Percentiles rank a stretch among this genome's conserved stretches.
phyloP scores from a whole-genome alignment of 768 basidiomycete species.

The Mycena rebaudengoi region DNA sequence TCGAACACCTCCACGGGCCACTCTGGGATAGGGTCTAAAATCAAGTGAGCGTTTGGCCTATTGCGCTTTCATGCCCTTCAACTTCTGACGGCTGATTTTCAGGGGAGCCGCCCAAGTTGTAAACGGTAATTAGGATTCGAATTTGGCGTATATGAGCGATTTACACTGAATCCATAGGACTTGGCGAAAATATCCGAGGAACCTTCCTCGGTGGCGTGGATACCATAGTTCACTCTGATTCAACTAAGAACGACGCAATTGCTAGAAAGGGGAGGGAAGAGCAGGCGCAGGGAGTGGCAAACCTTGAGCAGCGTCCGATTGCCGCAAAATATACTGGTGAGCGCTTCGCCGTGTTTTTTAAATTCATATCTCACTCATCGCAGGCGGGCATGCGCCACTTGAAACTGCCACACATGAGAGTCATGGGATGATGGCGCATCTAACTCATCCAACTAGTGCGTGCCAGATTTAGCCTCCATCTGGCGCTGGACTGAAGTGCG shows the following conservation, averaged over 20 bases:
- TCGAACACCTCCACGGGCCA: neutral
- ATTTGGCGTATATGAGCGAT: neutral
- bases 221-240: slow-evolving; percentile 17
- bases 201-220: slow-evolving; percentile 26
- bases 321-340: neutral
- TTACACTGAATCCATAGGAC: neutral
- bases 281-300: neutral
- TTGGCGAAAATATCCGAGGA: slow-evolving; percentile 25
- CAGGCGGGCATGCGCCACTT: too few relatives aligned
- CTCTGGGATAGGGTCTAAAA: slow-evolving; percentile 11
- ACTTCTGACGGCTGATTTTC: neutral
- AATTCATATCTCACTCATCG: too few relatives aligned
- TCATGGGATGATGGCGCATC: too few relatives aligned
- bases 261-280: slow-evolving; percentile 18
- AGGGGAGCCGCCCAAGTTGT: slow-evolving; percentile 21
- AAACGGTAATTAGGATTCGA: slow-evolving; percentile 13
- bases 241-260: slow-evolving; percentile 16
- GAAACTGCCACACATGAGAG: too few relatives aligned
- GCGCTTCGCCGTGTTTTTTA: too few relatives aligned
- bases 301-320: neutral
- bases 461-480: too few relatives aligned
- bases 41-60: slow-evolving; percentile 5
- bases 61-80: neutral
- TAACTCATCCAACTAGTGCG: too few relatives aligned
- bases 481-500: too few relatives aligned